Evolutionary conservation across 495 filamentous ascomycete genomes (phyloP), one percentile per base, ranked within the genome.

Genomic region (Tuber brumale): DNA sequence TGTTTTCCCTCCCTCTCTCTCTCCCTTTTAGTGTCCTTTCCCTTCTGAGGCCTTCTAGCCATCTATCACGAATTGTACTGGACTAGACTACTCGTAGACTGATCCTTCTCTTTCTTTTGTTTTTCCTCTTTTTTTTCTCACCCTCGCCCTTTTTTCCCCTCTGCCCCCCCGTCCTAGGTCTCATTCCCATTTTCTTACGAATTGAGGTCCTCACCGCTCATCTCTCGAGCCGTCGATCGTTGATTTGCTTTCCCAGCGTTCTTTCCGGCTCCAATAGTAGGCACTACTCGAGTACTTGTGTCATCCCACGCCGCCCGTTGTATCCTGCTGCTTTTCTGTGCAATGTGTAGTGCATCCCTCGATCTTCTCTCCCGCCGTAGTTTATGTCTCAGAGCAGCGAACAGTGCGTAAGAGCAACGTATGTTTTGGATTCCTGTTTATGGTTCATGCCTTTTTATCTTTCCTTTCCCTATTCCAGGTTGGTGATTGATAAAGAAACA

Each of bases 271-370:
- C 78, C 78, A 80, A 80, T 80, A 79, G 73, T 70, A 57, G 51
- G 70, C 70, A 41, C 70, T 78, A 48, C 73, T 66, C 78, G 77
- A 79, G 78, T 78, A 48, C 73, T 66, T 79, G 77, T 80, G 78
- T 80, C 78, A 80, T 80, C 78, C 78, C 78, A 80, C 78, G 78
- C 71, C 70, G 78, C 78, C 76, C 78, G 78, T 79, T 79, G 76
- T 51, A 41, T 76, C 73, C 78, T 80, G 77, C 77, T 66, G 57
- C 57, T 31, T 66, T 66, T 66, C 27, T 31, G 57, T 66, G 57
- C 57, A 66, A 66, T 66, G 57, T 31, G 57, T n/a, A 66, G 57
- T 31, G 57, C 57, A 66, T 66, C 57, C 57, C 57, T 66, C 57
- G 57, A 66, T 66, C 57, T 66, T 31, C 57, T 66, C 57, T 66